Percentiles rank a stretch among this genome's conserved stretches.
phyloP scores from a whole-genome alignment of 2,329 filamentous ascomycete species.

The Onygena corvina region DNA sequence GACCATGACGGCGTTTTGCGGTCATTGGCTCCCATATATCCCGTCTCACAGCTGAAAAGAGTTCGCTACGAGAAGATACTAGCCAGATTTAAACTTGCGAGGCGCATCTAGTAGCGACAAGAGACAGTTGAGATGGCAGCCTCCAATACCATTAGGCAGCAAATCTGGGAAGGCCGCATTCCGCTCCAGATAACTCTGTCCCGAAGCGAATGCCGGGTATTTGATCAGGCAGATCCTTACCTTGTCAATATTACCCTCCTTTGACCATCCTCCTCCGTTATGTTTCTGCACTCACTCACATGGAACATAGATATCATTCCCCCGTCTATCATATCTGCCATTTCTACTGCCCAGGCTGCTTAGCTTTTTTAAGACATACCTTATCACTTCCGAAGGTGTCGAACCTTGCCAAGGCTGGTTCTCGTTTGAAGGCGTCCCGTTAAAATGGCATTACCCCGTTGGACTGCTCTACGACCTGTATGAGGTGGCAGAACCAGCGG shows the following conservation, averaged over 20 bases:
- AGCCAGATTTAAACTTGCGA: not conserved
- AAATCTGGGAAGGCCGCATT: constrained; percentile 48
- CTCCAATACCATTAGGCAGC: constrained; percentile 30
- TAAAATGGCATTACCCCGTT: constrained; percentile 62
- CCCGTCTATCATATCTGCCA: constrained; percentile 57
- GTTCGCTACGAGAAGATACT: not conserved
- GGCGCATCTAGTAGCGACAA: not conserved
- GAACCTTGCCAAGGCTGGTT: constrained; percentile 48
- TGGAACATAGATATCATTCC: constrained; percentile 42
- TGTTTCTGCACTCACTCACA: constrained; percentile 6
- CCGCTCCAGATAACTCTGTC: constrained; percentile 49
- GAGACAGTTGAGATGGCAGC: not conserved
- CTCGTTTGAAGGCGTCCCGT: constrained; percentile 53
- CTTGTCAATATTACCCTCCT: constrained; percentile 32
- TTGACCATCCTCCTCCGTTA: not conserved
- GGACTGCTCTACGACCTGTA: constrained; percentile 60
- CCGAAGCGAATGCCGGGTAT: constrained; percentile 48
- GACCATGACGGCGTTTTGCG: not conserved
- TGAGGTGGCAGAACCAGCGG: constrained; percentile 40
- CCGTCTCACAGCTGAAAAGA: not conserved
- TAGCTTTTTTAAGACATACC: constrained; percentile 46
- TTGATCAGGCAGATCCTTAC: constrained; percentile 49
- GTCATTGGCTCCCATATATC: not conserved
- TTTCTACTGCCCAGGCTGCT: constrained; percentile 52
- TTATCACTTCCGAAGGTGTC: constrained; percentile 46